These are phyloP conservation scores for Fusarium heterosporum DNA, from an alignment of 2,329 filamentous ascomycete species.

Conservation along the genomic window DNA sequence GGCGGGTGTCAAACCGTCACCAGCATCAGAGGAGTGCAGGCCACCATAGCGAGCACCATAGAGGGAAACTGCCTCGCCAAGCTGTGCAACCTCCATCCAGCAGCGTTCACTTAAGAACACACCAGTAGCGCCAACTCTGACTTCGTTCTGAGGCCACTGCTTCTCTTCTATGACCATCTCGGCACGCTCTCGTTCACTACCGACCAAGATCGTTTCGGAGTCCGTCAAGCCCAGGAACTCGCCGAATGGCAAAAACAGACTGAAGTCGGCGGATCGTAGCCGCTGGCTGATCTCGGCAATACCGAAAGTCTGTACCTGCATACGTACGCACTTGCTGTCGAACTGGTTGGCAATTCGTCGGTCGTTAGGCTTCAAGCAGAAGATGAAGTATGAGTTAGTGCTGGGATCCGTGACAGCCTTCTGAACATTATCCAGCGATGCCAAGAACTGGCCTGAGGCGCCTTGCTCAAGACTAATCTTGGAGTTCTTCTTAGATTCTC, in stretches of 20 bases:
- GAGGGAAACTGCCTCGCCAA: conserved; percentile 71
- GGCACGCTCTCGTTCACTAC: conserved; percentile 90
- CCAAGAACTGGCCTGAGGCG: conserved; percentile 91
- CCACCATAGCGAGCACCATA: conserved; percentile 52
- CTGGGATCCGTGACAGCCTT: conserved; percentile 85
- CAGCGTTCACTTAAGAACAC: conserved; percentile 96
- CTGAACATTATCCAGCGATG: conserved; percentile 89
- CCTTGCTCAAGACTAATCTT: conserved; percentile 76
- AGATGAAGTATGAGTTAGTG: conserved; percentile 94
- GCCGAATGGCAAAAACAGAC: conserved; percentile 92
- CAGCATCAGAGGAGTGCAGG: conserved; percentile 64
- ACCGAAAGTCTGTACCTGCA: conserved; percentile 93
- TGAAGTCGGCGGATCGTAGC: conserved; percentile 93
- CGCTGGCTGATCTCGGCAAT: conserved; percentile 97
- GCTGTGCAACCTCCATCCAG: conserved; percentile 89
- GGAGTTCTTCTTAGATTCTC: conserved; percentile 57
- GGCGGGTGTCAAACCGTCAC: conserved; percentile 70
- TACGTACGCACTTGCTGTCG: conserved; percentile 97
- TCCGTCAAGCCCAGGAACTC: conserved; percentile 94
- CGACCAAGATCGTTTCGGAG: conserved; percentile 84
- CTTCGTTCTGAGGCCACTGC: conserved; percentile 92
- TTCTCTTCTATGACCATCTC: conserved; percentile 93
- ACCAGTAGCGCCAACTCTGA: conserved; percentile 88
- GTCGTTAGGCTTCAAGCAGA: conserved; percentile 97
- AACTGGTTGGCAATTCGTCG: conserved; percentile 98